A percentile compares a stretch with the other conserved stretches of the same genome.
Evolutionary conservation across 441 rosid genomes (phyloP).

Genomic region (Corymbia calophylla): DNA sequence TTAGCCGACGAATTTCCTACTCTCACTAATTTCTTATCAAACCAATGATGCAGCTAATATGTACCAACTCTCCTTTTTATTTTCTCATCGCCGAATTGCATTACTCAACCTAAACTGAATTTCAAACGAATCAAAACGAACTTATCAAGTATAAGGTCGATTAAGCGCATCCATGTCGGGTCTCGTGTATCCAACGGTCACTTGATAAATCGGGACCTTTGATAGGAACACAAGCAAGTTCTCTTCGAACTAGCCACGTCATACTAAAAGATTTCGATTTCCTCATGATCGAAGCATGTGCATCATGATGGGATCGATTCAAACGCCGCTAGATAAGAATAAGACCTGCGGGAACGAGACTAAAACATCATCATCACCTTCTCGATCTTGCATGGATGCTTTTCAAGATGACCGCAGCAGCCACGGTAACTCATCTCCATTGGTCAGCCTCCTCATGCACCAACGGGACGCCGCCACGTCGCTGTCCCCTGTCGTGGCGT

Average conservation of each 20-base stretch:
- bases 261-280: too few relatives aligned
- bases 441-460: not conserved
- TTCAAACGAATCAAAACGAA: not conserved
- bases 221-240: not conserved
- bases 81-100: not conserved
- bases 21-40: not conserved
- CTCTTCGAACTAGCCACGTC: rapidly evolving
- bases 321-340: not conserved
- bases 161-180: rapidly evolving
- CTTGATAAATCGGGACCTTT: rapidly evolving
- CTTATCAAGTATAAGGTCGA: not conserved
- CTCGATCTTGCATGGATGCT: not conserved
- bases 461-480: slow-evolving; percentile 11
- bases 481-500: slow-evolving; percentile 7
- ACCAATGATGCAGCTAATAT: rapidly evolving
- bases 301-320: not conserved
- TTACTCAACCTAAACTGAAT: not conserved
- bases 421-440: not conserved
- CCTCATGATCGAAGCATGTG: not conserved
- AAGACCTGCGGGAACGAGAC: not conserved
- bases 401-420: not conserved
- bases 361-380: not conserved
- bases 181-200: rapidly evolving
- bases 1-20: not conserved
- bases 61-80: not conserved